These are phyloP conservation scores for Daldinia childiae DNA, from an alignment of 495 filamentous ascomycete genomes.

Conservation along the genomic window DNA sequence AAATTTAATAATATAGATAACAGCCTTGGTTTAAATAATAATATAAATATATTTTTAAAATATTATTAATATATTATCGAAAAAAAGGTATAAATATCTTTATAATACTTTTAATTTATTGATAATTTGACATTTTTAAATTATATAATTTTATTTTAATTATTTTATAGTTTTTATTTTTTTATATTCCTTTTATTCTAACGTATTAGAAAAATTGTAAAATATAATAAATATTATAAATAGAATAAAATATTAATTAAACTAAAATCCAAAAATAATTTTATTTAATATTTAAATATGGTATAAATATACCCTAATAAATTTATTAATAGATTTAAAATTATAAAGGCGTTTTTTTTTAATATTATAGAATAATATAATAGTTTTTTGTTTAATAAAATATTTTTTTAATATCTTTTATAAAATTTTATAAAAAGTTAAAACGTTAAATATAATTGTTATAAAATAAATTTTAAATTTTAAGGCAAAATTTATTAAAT, in stretches of 20 bases:
- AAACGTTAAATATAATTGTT: background rate
- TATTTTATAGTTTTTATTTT: background rate
- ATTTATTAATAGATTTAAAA: background rate
- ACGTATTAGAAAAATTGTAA: background rate
- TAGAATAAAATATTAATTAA: background rate
- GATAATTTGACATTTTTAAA: background rate
- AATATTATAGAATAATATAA: background rate
- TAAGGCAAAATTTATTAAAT: background rate
- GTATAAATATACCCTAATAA: background rate
- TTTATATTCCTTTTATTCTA: background rate
- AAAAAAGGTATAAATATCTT: background rate
- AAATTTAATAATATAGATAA: background rate
- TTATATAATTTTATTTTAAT: background rate
- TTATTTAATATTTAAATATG: background rate
- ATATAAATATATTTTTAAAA: background rate
- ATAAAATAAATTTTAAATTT: background rate
- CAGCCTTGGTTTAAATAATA: background rate
- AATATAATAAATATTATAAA: background rate
- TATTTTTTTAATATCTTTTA: background rate
- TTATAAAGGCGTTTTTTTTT: background rate
- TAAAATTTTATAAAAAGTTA: background rate
- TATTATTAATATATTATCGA: background rate
- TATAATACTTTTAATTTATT: background rate
- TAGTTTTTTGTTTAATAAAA: background rate
- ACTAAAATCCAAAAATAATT: background rate